Evolutionary conservation across 257 asterid genomes (phyloP).

Genomic region (Solanum peruvianum): DNA sequence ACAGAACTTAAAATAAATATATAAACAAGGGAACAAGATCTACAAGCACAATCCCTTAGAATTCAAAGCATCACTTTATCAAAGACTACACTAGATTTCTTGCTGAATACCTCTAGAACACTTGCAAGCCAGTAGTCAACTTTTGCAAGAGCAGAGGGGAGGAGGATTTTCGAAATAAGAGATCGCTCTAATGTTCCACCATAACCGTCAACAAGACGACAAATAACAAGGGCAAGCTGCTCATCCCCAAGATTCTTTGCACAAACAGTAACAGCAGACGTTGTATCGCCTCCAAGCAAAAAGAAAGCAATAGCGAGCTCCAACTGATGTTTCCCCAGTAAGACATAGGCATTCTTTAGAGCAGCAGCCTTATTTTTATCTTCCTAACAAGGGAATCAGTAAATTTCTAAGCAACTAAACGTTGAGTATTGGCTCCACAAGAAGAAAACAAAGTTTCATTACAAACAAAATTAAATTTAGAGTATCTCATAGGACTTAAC

Average conservation of each 20-base stretch:
- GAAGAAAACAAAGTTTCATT: not conserved
- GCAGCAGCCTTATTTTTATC: constrained; percentile 94
- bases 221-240: constrained; percentile 93
- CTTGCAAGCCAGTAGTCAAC: constrained; percentile 85
- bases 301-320: constrained; percentile 97
- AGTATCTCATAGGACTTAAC: not conserved
- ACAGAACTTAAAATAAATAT: constrained; percentile 9
- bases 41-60: constrained; percentile 1
- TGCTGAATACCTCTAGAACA: constrained; percentile 61
- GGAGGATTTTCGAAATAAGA: constrained; percentile 64
- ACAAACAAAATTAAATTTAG: constrained; percentile 1
- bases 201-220: constrained; percentile 82
- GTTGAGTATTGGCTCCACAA: not conserved
- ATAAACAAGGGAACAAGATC: constrained; percentile 4
- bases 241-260: constrained; percentile 93
- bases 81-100: not conserved
- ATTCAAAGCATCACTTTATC: not conserved
- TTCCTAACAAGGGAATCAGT: constrained; percentile 39
- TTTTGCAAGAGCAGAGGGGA: constrained; percentile 71
- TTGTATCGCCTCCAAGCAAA: constrained; percentile 92
- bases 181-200: constrained; percentile 62
- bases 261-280: constrained; percentile 89
- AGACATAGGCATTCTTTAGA: constrained; percentile 85
- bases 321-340: constrained; percentile 92
- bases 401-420: not conserved